These are phyloP conservation scores for Massarina eburnea DNA, from an alignment of 2,329 filamentous ascomycete species.

Conservation along the genomic window DNA sequence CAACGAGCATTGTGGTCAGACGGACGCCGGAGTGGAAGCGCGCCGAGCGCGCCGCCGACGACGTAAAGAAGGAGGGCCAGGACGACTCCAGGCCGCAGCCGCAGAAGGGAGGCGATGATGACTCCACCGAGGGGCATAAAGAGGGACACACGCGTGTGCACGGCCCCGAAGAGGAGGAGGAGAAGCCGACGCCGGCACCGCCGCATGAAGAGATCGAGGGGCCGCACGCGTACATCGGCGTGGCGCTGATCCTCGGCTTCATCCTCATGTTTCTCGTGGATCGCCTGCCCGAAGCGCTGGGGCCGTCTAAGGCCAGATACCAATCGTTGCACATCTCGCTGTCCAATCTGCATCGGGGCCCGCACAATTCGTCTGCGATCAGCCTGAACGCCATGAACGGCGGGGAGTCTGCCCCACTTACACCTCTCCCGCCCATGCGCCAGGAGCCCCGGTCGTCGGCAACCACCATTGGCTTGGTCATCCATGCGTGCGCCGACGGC, in stretches of 20 bases:
- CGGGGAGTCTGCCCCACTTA: slow-evolving; percentile 22
- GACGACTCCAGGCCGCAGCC: slow-evolving; percentile 27
- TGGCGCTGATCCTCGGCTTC: slow-evolving; percentile 85
- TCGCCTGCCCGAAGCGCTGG: slow-evolving; percentile 39
- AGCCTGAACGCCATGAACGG: slow-evolving; percentile 32
- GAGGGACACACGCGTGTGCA: slow-evolving; percentile 41
- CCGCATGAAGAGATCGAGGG: slow-evolving; percentile 48
- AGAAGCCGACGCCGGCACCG: slow-evolving; percentile 41
- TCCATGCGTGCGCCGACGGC: slow-evolving; percentile 91
- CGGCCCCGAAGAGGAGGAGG: slow-evolving; percentile 35
- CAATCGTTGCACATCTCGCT: slow-evolving; percentile 84
- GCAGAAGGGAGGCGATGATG: slow-evolving; percentile 41
- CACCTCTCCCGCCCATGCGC: slow-evolving; percentile 6
- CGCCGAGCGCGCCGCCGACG: slow-evolving; percentile 16
- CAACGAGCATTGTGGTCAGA: slow-evolving; percentile 20
- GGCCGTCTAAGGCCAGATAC: slow-evolving; percentile 60
- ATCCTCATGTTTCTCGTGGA: slow-evolving; percentile 97
- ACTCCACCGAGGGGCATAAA: slow-evolving; percentile 41
- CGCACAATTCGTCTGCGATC: slow-evolving; percentile 44
- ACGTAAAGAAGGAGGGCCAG: slow-evolving; percentile 24
- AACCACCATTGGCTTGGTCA: slow-evolving; percentile 87
- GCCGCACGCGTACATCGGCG: slow-evolving; percentile 79
- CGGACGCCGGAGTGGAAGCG: slow-evolving; percentile 24
- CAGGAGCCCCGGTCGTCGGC: slow-evolving; percentile 25
- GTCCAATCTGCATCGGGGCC: slow-evolving; percentile 68